phyloP scores from a whole-genome alignment of 2,329 filamentous ascomycete species.

The Fusarium transvaalense region DNA sequence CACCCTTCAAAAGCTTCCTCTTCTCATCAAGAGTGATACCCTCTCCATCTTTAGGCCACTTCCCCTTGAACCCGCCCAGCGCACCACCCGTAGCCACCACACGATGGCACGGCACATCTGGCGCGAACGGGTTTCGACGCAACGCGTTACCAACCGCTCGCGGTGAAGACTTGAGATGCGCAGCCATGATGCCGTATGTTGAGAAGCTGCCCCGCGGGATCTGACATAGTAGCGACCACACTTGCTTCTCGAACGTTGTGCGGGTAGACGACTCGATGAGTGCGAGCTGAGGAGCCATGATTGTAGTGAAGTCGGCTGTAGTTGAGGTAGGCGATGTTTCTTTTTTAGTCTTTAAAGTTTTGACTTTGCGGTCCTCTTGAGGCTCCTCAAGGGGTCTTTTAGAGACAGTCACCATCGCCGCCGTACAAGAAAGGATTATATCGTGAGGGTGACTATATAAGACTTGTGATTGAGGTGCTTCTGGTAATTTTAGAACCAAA shows the following conservation, averaged over 20 bases:
- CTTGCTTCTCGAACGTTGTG: slow-evolving; percentile 70
- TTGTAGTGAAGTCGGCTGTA: slow-evolving; percentile 8
- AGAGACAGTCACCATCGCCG: slow-evolving; percentile 25
- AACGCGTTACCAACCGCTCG: slow-evolving; percentile 83
- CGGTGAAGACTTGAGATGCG: slow-evolving; percentile 76
- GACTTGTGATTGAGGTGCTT: background rate
- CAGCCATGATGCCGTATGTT: slow-evolving; percentile 80
- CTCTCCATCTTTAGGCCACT: slow-evolving; percentile 71
- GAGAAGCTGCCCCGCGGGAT: slow-evolving; percentile 81
- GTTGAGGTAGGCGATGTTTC: slow-evolving; percentile 6
- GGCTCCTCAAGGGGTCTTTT: slow-evolving; percentile 42
- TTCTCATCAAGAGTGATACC: slow-evolving; percentile 75
- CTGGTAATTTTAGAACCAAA: background rate
- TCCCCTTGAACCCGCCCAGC: slow-evolving; percentile 79
- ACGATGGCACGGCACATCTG: slow-evolving; percentile 83
- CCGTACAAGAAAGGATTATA: background rate
- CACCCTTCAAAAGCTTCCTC: slow-evolving; percentile 68
- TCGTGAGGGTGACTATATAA: background rate
- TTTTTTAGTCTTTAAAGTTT: slow-evolving; percentile 25
- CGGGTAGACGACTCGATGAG: slow-evolving; percentile 60
- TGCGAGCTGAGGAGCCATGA: slow-evolving; percentile 56
- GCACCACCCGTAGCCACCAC: slow-evolving; percentile 79
- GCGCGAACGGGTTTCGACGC: slow-evolving; percentile 84
- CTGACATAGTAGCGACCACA: slow-evolving; percentile 80
- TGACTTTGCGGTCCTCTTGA: slow-evolving; percentile 25